Percentiles rank a stretch among this genome's conserved stretches.
Evolutionary conservation across 2,329 filamentous ascomycete species (phyloP).

Genomic region (Zymoseptoria brevis): DNA sequence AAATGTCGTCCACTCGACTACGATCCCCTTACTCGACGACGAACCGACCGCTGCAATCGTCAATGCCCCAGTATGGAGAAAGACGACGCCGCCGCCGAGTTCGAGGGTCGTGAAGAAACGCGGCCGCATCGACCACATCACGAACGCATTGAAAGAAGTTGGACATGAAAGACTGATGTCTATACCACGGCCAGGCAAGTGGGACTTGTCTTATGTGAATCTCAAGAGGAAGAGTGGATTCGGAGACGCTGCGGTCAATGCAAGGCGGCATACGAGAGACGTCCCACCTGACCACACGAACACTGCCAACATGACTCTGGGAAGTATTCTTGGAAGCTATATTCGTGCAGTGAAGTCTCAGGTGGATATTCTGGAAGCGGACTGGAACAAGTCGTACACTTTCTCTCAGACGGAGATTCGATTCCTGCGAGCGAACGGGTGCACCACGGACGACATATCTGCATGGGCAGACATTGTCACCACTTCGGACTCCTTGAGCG

Average conservation of each 20-base stretch:
- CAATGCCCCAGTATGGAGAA: neutral
- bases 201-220: neutral
- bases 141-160: conserved; percentile 1
- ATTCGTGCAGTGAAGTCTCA: conserved; percentile 8
- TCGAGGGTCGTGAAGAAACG: conserved; percentile 1
- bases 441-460: conserved; percentile 17
- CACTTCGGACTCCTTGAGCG: conserved; percentile 12
- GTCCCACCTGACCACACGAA: neutral
- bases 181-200: neutral
- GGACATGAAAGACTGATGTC: neutral
- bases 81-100: neutral
- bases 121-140: conserved; percentile 6
- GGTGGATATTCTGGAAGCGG: conserved; percentile 7
- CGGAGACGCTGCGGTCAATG: neutral
- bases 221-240: conserved; percentile 1
- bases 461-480: conserved; percentile 21
- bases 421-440: conserved; percentile 13
- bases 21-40: neutral
- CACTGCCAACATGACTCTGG: conserved; percentile 3
- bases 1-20: neutral
- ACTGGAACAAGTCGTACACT: conserved; percentile 7
- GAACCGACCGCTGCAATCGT: neutral
- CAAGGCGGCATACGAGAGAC: neutral
- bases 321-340: conserved; percentile 13
- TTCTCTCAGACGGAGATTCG: conserved; percentile 5